phyloP scores from a whole-genome alignment of 176 grass and related monocot genomes.

The Alopecurus myosuroides region DNA sequence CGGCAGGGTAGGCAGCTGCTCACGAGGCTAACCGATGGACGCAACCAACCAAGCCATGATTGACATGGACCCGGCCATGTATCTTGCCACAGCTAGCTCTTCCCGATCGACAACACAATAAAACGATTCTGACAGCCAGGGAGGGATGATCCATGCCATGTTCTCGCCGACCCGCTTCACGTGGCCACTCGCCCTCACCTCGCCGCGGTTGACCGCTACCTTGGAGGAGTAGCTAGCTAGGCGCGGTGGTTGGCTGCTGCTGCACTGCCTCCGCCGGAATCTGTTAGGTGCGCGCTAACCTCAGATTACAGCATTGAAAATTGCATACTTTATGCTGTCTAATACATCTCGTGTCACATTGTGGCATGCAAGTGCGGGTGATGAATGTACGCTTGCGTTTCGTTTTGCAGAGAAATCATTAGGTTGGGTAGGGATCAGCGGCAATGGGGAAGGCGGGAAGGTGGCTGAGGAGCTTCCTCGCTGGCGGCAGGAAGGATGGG shows the following conservation, averaged over 20 bases:
- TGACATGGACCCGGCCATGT: conserved; percentile 19
- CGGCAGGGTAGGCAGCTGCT: neutral
- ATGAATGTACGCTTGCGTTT: neutral
- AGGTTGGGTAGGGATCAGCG: neutral
- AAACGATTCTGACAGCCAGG: conserved; percentile 28
- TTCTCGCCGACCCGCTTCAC: conserved; percentile 29
- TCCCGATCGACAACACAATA: conserved; percentile 7
- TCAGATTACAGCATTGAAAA: neutral
- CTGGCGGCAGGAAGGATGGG: conserved; percentile 50
- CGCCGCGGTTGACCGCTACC: conserved; percentile 8
- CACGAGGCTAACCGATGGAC: neutral
- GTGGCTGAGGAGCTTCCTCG: conserved; percentile 71
- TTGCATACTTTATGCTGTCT: neutral
- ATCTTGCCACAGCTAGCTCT: neutral
- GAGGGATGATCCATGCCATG: conserved; percentile 3
- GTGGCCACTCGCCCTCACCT: conserved; percentile 7
- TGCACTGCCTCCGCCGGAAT: neutral
- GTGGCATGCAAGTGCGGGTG: neutral
- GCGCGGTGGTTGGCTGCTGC: neutral
- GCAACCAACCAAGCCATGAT: conserved; percentile 6
- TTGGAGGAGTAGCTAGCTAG: neutral
- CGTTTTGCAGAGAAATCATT: neutral
- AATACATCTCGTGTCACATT: neutral
- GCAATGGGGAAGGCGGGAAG: conserved; percentile 71
- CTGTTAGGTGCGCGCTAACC: conserved; percentile 21